Percentiles rank a stretch among this genome's conserved stretches.
phyloP scores from a whole-genome alignment of 2,329 filamentous ascomycete species.

The Neocatenulostroma microsporum region DNA sequence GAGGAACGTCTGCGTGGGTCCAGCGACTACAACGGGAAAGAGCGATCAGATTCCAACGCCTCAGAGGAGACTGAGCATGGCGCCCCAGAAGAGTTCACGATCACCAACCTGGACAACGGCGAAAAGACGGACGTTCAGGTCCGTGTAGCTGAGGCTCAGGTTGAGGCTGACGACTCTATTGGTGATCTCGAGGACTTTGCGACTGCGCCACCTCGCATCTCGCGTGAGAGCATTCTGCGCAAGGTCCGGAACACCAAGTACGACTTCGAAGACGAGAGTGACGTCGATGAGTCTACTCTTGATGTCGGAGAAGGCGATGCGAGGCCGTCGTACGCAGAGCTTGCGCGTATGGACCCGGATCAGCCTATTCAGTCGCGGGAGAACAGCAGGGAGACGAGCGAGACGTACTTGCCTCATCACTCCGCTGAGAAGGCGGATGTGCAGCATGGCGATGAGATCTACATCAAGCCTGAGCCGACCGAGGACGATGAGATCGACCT shows the following conservation, averaged over 20 bases:
- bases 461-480: constrained; percentile 56
- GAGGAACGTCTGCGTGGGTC: constrained; percentile 82
- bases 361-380: constrained; percentile 84
- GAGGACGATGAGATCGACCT: constrained; percentile 56
- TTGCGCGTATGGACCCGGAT: constrained; percentile 67
- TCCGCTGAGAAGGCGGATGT: constrained; percentile 39
- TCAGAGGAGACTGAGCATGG: constrained; percentile 44
- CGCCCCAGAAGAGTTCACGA: constrained; percentile 33
- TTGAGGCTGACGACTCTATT: constrained; percentile 29
- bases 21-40: constrained; percentile 42
- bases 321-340: constrained; percentile 36
- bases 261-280: constrained; percentile 38
- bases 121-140: constrained; percentile 17
- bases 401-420: constrained; percentile 16
- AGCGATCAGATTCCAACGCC: constrained; percentile 17
- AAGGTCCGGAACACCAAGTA: constrained; percentile 64
- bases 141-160: constrained; percentile 14
- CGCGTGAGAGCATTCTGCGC: constrained; percentile 84
- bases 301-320: constrained; percentile 39
- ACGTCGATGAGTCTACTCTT: constrained; percentile 30
- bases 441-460: constrained; percentile 59
- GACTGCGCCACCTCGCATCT: constrained; percentile 62
- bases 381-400: constrained; percentile 36
- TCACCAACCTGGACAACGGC: constrained; percentile 24
- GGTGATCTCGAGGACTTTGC: constrained; percentile 28